A percentile compares a stretch with the other conserved stretches of the same genome.
Conservation (phyloP, 1,284 basidiomycete genomes). For the Melampsora americana region DNA sequence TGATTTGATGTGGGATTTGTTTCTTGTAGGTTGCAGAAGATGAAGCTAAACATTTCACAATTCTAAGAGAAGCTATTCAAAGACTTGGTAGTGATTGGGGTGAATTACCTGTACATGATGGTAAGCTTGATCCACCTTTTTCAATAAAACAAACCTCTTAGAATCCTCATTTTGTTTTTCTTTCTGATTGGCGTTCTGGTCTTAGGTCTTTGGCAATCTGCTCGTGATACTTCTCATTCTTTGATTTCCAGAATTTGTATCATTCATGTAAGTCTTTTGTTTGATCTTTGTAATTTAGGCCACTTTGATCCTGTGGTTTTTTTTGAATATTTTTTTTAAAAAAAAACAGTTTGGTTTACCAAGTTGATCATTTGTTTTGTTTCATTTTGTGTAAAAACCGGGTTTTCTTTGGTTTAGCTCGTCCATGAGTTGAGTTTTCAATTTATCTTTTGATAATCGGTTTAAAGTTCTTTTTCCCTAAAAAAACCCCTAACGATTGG, state of each 20-base stretch:
- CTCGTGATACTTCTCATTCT: conserved; percentile 51
- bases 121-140: too few relatives aligned
- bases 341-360: too few relatives aligned
- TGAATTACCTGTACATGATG: conserved; percentile 53
- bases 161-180: too few relatives aligned
- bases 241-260: conserved; percentile 51
- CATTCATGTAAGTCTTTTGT: conserved; percentile 50
- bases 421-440: conserved; percentile 39
- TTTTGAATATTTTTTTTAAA: too few relatives aligned
- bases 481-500: too few relatives aligned
- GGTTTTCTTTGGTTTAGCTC: conserved; percentile 12
- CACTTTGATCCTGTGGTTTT: too few relatives aligned
- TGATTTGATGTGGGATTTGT: background rate
- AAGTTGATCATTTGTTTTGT: too few relatives aligned
- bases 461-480: too few relatives aligned
- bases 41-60: conserved; percentile 53
- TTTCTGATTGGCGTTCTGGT: background rate
- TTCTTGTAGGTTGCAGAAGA: conserved; percentile 43
- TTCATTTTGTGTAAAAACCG: too few relatives aligned
- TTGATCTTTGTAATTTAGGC: too few relatives aligned
- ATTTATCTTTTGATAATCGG: too few relatives aligned
- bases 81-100: conserved; percentile 53
- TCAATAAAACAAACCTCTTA: too few relatives aligned
- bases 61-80: conserved; percentile 50
- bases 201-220: conserved; percentile 52